Percentiles rank a stretch among this genome's conserved stretches.
These are phyloP conservation scores for Effrenium voratum DNA, from an alignment of 73 alveolate species.

Conservation along the genomic window DNA sequence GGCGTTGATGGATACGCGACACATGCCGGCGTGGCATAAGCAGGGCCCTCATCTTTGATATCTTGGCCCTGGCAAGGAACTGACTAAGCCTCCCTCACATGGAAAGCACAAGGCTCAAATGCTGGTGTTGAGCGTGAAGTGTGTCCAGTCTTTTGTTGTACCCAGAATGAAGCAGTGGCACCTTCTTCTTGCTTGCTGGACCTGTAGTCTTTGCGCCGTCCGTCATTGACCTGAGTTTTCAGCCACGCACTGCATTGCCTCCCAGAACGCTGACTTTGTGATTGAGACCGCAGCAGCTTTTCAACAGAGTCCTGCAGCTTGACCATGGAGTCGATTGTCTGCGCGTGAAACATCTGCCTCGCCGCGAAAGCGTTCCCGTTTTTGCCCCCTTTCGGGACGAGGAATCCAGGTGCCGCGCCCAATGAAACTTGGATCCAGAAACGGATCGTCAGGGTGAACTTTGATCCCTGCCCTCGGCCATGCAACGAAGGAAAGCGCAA, in stretches of 20 bases:
- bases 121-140: neutral
- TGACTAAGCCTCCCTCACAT: neutral
- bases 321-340: slow-evolving; percentile 87
- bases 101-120: neutral
- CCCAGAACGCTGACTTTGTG: too few relatives aligned
- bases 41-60: slow-evolving; percentile 75
- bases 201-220: slow-evolving; percentile 55
- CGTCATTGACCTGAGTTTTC: slow-evolving; percentile 64
- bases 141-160: neutral
- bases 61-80: slow-evolving; percentile 35
- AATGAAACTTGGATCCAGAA: slow-evolving; percentile 67
- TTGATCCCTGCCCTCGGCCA: slow-evolving; percentile 64
- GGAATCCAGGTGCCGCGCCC: slow-evolving; percentile 6
- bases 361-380: neutral
- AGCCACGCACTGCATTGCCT: too few relatives aligned
- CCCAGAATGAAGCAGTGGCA: neutral
- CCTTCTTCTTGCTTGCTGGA: slow-evolving; percentile 53
- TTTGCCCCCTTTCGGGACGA: neutral
- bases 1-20: too few relatives aligned
- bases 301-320: slow-evolving; percentile 73
- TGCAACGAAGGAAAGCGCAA: too few relatives aligned
- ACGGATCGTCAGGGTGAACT: slow-evolving; percentile 87
- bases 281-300: slow-evolving; percentile 9
- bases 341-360: slow-evolving; percentile 84
- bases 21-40: slow-evolving; percentile 42